A percentile compares a stretch with the other conserved stretches of the same genome.
Evolutionary conservation across 768 basidiomycete species (phyloP).

Genomic region (Tricholoma saponaceum): DNA sequence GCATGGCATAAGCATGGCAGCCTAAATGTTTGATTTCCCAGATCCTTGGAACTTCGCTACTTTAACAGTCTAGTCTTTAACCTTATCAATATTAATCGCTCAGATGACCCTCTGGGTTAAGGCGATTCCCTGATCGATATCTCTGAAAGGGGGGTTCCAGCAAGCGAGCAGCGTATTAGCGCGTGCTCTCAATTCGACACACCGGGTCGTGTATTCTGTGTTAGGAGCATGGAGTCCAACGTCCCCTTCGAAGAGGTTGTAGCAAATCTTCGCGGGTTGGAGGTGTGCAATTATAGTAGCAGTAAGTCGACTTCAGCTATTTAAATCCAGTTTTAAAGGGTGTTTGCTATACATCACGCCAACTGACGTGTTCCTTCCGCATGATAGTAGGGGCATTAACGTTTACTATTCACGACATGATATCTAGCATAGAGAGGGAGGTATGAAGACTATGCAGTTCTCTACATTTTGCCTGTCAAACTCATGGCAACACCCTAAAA

Average conservation of each 20-base stretch:
- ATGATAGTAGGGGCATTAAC: conserved; percentile 19
- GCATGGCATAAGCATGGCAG: neutral
- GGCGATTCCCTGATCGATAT: too few relatives aligned
- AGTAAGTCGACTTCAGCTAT: conserved; percentile 10
- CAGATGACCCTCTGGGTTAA: neutral
- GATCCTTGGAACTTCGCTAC: neutral
- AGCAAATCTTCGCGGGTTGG: conserved; percentile 14
- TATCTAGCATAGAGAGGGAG: conserved; percentile 15
- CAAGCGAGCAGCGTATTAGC: neutral
- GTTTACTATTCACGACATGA: conserved; percentile 18
- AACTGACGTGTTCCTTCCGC: neutral
- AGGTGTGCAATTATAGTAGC: conserved; percentile 20
- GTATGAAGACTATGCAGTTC: conserved; percentile 2
- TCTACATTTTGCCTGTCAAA: neutral
- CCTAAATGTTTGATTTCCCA: neutral
- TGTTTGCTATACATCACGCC: neutral
- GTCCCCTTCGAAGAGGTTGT: neutral
- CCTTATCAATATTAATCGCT: neutral
- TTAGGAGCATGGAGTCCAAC: neutral
- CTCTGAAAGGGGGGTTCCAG: too few relatives aligned
- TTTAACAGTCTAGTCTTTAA: neutral
- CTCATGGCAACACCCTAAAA: neutral
- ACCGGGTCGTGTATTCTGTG: too few relatives aligned
- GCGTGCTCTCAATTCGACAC: neutral
- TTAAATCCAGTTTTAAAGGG: neutral